Base-by-base conservation (phyloP, 1,284 basidiomycete genomes). In the Blastosporella zonata region DNA sequence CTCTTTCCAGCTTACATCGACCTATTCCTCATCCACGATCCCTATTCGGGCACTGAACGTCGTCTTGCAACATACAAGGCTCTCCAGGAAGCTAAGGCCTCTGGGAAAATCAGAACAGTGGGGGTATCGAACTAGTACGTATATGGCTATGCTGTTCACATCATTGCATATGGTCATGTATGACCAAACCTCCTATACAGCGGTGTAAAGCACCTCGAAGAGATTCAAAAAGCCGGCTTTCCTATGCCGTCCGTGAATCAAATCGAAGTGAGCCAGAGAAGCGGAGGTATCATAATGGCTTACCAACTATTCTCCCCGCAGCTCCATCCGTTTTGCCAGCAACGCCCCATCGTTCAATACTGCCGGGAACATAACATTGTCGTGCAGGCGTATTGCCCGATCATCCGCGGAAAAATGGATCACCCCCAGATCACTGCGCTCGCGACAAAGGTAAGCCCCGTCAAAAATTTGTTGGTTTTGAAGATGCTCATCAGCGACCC, bases 301-400 rank as follows among this genome's bases (percentile, higher is more conserved):
- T 29, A 47, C 34, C 34, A 27, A 46, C 49, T 45, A 43, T 15
- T 21, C 49, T 22, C 27, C 22, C 17, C 13, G 40, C 59, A 90
- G 81, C 72, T 93, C 6, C 90, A 93, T 61, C 91, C 92, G 0
- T 82, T 87, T 57, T 93, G 89, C 67, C 90, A 93, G 60, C 90
- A 92, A 54, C 72, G 72, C 36, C 77, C 82, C 7, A 90, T 94
- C 48, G 89, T 91, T 21, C 72, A 78, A 15, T 94, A 89, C 64
- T 94, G 92, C 68, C 61, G 68, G 20, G 63, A 77, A 41, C 70
- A 91, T 54, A 72, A 70, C 5, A 90, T 96, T 46, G 70, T 84
- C 25, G 70, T 94, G 5, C 76, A 94, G 65, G 91, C 89, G 0
- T 91, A 91, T 62, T 87, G 81, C 57, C 88, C 90, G 1, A 71